These are phyloP conservation scores for Cyberlindnera mycetangii DNA, from an alignment of 805 yeast species.

Conservation along the genomic window DNA sequence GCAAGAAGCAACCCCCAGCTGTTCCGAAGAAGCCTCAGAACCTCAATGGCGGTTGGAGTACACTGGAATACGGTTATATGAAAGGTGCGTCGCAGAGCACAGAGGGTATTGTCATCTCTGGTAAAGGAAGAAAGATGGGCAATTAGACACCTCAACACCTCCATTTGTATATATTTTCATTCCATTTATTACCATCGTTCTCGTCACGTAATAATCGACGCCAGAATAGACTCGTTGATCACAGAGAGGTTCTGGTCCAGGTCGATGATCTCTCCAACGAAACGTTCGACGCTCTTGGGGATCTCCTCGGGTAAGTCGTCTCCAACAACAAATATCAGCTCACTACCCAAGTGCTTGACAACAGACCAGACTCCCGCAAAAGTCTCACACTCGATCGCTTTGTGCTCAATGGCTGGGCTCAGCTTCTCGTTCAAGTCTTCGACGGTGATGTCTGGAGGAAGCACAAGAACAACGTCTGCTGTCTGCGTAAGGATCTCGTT, in stretches of 20 bases:
- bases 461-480: conserved; percentile 32
- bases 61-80: conserved; percentile 58
- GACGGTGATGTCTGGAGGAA: conserved; percentile 31
- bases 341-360: conserved; percentile 47
- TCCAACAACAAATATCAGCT: conserved; percentile 29
- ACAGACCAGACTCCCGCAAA: conserved; percentile 51
- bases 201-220: conserved; percentile 18
- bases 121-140: conserved; percentile 1
- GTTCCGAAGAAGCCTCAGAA: conserved; percentile 55
- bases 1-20: conserved; percentile 44
- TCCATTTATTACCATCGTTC: too few species aligned
- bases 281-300: conserved; percentile 33
- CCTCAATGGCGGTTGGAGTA: conserved; percentile 46
- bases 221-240: conserved; percentile 25
- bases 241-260: conserved; percentile 24
- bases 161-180: too few species aligned
- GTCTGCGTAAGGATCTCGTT: conserved; percentile 25
- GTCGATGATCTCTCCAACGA: conserved; percentile 26
- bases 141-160: background rate
- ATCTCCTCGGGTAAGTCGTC: conserved; percentile 28
- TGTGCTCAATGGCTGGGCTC: conserved; percentile 28
- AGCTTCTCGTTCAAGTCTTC: conserved; percentile 22
- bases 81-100: conserved; percentile 53
- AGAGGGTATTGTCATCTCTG: conserved; percentile 47
- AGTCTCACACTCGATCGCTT: conserved; percentile 39